Evolutionary conservation across 495 filamentous ascomycete species (phyloP).

Genomic region (Tricharina praecox): DNA sequence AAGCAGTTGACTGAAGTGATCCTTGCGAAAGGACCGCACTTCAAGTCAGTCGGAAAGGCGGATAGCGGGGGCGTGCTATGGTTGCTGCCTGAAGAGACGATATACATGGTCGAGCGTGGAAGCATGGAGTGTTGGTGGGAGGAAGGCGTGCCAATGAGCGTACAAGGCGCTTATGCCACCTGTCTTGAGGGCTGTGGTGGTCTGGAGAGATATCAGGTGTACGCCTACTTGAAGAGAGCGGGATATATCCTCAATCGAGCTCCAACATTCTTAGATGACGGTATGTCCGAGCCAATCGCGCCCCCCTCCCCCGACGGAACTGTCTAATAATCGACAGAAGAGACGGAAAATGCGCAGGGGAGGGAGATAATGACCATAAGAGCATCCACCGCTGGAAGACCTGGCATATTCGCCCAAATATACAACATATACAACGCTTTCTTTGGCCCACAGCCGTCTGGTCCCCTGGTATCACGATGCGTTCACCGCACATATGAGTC

Average conservation of each 20-base stretch:
- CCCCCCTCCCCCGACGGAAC: background rate
- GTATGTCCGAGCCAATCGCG: no score
- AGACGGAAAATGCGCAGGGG: background rate
- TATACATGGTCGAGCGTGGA: constrained; percentile 77
- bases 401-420: constrained; percentile 6
- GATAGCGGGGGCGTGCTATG: constrained; percentile 46
- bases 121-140: constrained; percentile 66
- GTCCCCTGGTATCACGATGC: constrained; percentile 57
- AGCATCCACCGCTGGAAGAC: background rate
- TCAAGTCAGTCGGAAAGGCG: constrained; percentile 41
- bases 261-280: constrained; percentile 35
- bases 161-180: constrained; percentile 70
- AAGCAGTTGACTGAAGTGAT: constrained; percentile 28
- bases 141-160: constrained; percentile 61
- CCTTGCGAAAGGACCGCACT: constrained; percentile 35
- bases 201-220: constrained; percentile 79
- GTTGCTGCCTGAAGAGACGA: constrained; percentile 80
- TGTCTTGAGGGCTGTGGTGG: constrained; percentile 49
- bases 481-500: constrained; percentile 64
- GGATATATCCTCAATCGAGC: constrained; percentile 68
- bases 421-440: constrained; percentile 22
- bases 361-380: constrained; percentile 4
- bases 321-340: background rate
- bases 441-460: constrained; percentile 25
- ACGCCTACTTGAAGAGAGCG: constrained; percentile 59